A percentile compares a stretch with the other conserved stretches of the same genome.
Conservation (phyloP, 108 stramenopile species). For the Discostella pseudostelligera region DNA sequence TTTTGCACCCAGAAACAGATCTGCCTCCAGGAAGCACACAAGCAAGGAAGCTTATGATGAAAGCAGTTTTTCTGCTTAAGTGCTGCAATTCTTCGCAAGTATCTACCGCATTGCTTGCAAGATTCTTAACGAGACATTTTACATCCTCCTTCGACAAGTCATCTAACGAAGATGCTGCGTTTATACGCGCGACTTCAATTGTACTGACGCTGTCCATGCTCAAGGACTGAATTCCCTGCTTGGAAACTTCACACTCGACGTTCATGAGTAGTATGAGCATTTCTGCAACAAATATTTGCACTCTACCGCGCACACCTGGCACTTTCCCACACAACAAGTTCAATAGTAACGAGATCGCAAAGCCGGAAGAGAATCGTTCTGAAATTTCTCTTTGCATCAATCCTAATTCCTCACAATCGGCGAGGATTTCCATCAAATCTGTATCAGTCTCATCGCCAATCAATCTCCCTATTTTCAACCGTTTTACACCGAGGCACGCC, state of each 20-base stretch:
- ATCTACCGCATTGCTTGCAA: neutral
- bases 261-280: slow-evolving; percentile 25
- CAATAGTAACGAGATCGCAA: slow-evolving; percentile 10
- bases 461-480: slow-evolving; percentile 13
- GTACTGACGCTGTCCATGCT: neutral
- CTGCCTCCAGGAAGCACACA: slow-evolving; percentile 10
- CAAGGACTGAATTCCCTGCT: slow-evolving; percentile 9
- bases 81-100: slow-evolving; percentile 2
- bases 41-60: slow-evolving; percentile 16
- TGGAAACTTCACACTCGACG: slow-evolving; percentile 5
- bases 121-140: slow-evolving; percentile 12
- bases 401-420: neutral
- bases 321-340: slow-evolving; percentile 2
- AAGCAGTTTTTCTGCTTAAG: slow-evolving; percentile 10
- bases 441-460: slow-evolving; percentile 21
- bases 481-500: slow-evolving; percentile 15
- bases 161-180: slow-evolving; percentile 26
- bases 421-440: slow-evolving; percentile 16
- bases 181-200: neutral
- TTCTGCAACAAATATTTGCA: slow-evolving; percentile 13
- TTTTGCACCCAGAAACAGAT: slow-evolving; percentile 22
- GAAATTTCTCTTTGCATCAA: neutral
- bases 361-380: no score
- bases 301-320: neutral
- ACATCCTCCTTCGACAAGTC: slow-evolving; percentile 24